Percentiles rank a stretch among this genome's conserved stretches.
phyloP scores from a whole-genome alignment of 2,329 filamentous ascomycete species.

The Calonectria hongkongensis region DNA sequence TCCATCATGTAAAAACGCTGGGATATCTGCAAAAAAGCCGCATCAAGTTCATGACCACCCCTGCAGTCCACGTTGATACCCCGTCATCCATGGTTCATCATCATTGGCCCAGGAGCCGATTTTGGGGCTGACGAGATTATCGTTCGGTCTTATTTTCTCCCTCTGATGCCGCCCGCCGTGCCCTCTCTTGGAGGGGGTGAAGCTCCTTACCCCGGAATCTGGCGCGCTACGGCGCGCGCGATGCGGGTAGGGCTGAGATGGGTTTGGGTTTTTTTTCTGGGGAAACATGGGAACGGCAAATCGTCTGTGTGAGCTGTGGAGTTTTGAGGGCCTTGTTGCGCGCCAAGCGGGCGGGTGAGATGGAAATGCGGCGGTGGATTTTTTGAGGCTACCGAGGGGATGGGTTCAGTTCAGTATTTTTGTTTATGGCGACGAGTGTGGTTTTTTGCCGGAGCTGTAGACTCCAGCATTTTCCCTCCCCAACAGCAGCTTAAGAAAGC shows the following conservation, averaged over 20 bases:
- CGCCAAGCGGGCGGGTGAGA: constrained; percentile 1
- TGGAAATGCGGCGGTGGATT: constrained; percentile 6
- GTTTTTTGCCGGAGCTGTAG: too few relatives aligned
- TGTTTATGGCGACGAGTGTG: not conserved
- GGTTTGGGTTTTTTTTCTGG: constrained; percentile 8
- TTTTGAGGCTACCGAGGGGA: not conserved
- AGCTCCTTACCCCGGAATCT: constrained; percentile 14
- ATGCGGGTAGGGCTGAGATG: constrained; percentile 38
- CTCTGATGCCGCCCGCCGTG: not conserved
- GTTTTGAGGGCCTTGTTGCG: constrained; percentile 4
- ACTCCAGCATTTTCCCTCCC: too few relatives aligned
- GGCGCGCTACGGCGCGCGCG: constrained; percentile 10
- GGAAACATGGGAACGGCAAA: constrained; percentile 7
- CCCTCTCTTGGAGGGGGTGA: not conserved
- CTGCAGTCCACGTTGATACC: constrained; percentile 40
- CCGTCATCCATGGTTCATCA: constrained; percentile 34
- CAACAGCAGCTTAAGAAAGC: not conserved
- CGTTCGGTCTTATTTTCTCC: constrained; percentile 17
- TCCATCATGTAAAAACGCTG: constrained; percentile 17
- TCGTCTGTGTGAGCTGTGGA: constrained; percentile 1
- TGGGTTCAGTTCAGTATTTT: too few relatives aligned
- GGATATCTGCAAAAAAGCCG: constrained; percentile 31
- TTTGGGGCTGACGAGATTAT: constrained; percentile 22
- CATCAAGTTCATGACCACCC: constrained; percentile 40
- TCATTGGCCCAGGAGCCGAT: constrained; percentile 25